Base-by-base conservation (phyloP, 225 moss, liverwort and hornwort species). In the Ulota crispa region DNA sequence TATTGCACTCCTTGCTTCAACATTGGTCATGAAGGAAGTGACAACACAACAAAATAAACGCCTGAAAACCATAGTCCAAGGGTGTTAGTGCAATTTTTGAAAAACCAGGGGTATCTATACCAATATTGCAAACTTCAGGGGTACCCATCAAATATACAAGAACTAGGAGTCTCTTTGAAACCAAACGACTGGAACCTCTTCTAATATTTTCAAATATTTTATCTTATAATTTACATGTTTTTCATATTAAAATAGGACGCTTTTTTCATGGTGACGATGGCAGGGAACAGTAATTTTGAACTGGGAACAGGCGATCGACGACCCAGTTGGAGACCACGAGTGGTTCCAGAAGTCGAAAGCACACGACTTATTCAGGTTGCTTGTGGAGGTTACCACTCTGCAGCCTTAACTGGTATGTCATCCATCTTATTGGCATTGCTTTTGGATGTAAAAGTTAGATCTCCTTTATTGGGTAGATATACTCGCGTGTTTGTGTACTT, bases 381-480 rank as follows among this genome's bases (percentile, higher is more conserved):
- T 65, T 98, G 98, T 87, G 98, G 95, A 68, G 95, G 95, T 26
- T 98, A 93, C 78, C 95, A 98, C 82, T 86, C 93, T 75, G 94
- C 87, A 61, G 98, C 95, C 16, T 77, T 98, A 66, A 93, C 94
- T 83, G 93, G 96, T 96, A 80, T 75, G 21, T 23, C 71, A 75
- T 79, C 61, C 45, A 64, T 76, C 71, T 80, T 45, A 12, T 74
- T 78, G 74, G 62, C 21, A 42, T 11, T 8, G 8, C 24, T 57
- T 75, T 45, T 36, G 11, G 56, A 54, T 24, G 7, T 15, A 37
- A 34, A 47, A 75, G 43, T 53, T 19, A 30, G 34, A 50, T 81
- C 31, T 53, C 61, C 30, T 26, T n/a, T 23, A 34, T 64, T 55
- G 64, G 30, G 32, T 32, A 63, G 70, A 10, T 24, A 3, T 36